Base-by-base conservation (phyloP, 192 early-diverging fungal genomes). In the Backusella tarrabulga region DNA sequence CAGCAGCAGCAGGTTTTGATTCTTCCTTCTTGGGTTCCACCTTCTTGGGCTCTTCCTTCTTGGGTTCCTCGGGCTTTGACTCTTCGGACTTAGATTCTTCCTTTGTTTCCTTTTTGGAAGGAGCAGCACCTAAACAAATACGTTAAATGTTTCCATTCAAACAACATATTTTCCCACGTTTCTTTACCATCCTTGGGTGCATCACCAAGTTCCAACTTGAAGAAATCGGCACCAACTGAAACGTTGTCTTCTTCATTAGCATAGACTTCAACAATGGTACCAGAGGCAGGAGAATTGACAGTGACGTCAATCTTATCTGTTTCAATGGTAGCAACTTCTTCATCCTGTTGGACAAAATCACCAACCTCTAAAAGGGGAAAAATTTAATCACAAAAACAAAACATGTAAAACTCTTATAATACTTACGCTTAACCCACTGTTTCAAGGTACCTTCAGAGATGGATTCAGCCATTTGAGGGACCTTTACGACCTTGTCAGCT, bases 281-380 rank as follows among this genome's bases (percentile, higher is more conserved):
- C 98, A 52, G 92, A 89, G 52, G 93, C 93, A 56, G 97, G 96
- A 34, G 96, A 95, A 90, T 99, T 99, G 79, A 99, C 93, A n/a
- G 96, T 91, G 29, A 98, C 93, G 84, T 98, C 98, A 76, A 99
- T 91, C 91, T 99, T 99, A 90, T 99, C 98, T 41, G 98, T 99
- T 82, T 99, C 98, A 68, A 99, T 98, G 41, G 96, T 97, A 21
- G 96, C 96, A 38, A 98, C 90, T 80, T 94, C 94, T 79, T 99
- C 98, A 77, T 99, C 98, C 76, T 94, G 89, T 75, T 90, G 88
- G 77, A 99, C 93, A 85, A 90, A 97, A 74, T 99, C 97, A 80
- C 98, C 98, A 46, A 97, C 91, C 88, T 97, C 93, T 96, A 84
- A 44, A 80, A 4, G 26, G 19, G 42, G 40, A 72, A 69, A 71